Evolutionary conservation across 106 monocot species (phyloP).

Genomic region (Apostasia ramifera): DNA sequence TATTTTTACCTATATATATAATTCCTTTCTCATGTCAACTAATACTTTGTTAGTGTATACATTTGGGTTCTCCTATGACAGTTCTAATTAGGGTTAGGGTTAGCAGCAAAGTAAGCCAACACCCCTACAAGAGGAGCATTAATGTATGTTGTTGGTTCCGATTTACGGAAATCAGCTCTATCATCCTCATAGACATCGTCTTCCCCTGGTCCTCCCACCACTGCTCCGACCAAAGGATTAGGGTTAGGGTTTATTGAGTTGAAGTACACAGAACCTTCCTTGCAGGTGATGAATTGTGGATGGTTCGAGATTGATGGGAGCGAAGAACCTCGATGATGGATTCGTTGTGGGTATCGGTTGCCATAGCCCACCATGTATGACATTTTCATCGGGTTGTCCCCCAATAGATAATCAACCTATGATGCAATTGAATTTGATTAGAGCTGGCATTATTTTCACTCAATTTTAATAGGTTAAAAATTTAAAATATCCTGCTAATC

Average conservation of each 20-base stretch:
- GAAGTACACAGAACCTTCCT: conserved; percentile 73
- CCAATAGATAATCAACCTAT: conserved; percentile 79
- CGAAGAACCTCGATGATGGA: conserved; percentile 87
- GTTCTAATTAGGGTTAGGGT: conserved; percentile 14
- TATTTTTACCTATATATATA: no score
- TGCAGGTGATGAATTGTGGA: conserved; percentile 57
- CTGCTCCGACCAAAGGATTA: conserved; percentile 63
- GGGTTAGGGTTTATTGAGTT: conserved; percentile 49
- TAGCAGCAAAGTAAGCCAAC: conserved; percentile 70
- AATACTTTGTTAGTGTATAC: not conserved
- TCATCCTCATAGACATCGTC: conserved; percentile 84
- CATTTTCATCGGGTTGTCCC: conserved; percentile 89
- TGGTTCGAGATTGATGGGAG: conserved; percentile 51
- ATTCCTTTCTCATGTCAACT: no score
- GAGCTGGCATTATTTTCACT: no score
- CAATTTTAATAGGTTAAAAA: not conserved
- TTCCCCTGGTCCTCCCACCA: conserved; percentile 90
- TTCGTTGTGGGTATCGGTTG: conserved; percentile 44
- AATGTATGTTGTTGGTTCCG: conserved; percentile 96
- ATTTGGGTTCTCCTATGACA: not conserved
- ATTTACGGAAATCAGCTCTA: conserved; percentile 72
- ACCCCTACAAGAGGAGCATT: conserved; percentile 95
- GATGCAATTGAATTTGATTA: not conserved
- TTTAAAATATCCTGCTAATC: not conserved
- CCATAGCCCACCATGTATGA: conserved; percentile 98